Conservation (phyloP, 495 filamentous ascomycete genomes). For the Penicillium taxi region DNA sequence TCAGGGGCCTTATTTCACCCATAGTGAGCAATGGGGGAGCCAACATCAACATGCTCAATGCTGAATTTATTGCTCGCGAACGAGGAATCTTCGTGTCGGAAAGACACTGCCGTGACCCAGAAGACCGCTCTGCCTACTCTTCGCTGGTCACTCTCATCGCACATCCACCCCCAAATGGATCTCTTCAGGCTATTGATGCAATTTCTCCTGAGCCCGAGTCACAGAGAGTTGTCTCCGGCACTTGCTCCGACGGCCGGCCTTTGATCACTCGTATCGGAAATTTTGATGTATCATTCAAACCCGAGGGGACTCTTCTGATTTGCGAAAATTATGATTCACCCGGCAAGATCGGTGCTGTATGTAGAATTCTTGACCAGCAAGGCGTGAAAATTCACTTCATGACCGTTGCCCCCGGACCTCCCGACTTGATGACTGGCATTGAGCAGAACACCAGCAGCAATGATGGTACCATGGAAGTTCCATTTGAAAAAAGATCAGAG, state of each 20-base stretch:
- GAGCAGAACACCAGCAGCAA: slow-evolving; percentile 1
- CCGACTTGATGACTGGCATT: slow-evolving; percentile 6
- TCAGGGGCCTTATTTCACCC: slow-evolving; percentile 56
- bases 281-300: slow-evolving; percentile 56
- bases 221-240: slow-evolving; percentile 57
- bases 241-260: slow-evolving; percentile 47
- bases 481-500: slow-evolving; percentile 33
- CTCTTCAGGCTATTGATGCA: slow-evolving; percentile 10
- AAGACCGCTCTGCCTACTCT: slow-evolving; percentile 43
- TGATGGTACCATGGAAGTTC: neutral
- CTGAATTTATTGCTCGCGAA: slow-evolving; percentile 57
- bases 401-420: slow-evolving; percentile 50
- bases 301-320: slow-evolving; percentile 56
- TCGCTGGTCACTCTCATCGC: slow-evolving; percentile 53
- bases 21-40: slow-evolving; percentile 50
- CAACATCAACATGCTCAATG: slow-evolving; percentile 70
- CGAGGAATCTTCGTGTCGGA: slow-evolving; percentile 64
- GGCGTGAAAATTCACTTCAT: slow-evolving; percentile 65
- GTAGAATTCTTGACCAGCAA: slow-evolving; percentile 50
- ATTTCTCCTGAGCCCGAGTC: slow-evolving; percentile 6
- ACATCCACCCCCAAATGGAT: slow-evolving; percentile 23
- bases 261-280: slow-evolving; percentile 59
- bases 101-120: slow-evolving; percentile 45
- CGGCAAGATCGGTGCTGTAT: slow-evolving; percentile 66
- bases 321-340: slow-evolving; percentile 65